These are phyloP conservation scores for Penicillium sp. DNA, from an alignment of 2,329 filamentous ascomycete species.

Conservation along the genomic window DNA sequence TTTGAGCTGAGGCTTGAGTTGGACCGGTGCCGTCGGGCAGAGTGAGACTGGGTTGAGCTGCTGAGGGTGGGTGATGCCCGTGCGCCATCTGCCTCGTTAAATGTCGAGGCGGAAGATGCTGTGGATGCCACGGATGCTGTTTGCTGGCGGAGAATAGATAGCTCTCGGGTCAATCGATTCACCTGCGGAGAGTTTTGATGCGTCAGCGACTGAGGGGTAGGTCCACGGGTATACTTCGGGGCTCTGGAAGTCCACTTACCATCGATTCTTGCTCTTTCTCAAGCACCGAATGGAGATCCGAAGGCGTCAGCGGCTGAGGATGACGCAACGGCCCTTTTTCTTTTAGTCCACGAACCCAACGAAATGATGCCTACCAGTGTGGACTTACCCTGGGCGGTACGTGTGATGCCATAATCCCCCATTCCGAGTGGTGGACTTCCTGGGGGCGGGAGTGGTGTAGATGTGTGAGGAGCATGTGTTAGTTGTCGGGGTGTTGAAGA, in stretches of 20 bases:
- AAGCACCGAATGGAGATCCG: conserved; percentile 82
- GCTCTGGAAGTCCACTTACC: conserved; percentile 52
- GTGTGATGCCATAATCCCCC: conserved; percentile 38
- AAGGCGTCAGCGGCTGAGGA: conserved; percentile 80
- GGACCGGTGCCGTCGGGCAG: conserved; percentile 56
- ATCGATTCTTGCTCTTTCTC: conserved; percentile 96
- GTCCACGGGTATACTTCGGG: neutral
- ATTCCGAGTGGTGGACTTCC: conserved; percentile 25
- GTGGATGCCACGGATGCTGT: conserved; percentile 63
- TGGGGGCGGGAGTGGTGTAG: conserved; percentile 13
- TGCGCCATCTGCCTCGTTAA: conserved; percentile 50
- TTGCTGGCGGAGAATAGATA: conserved; percentile 74
- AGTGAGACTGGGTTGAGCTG: conserved; percentile 52
- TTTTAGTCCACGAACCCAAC: neutral
- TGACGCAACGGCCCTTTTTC: conserved; percentile 73
- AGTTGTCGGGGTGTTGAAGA: conserved; percentile 45
- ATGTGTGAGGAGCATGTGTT: conserved; percentile 45
- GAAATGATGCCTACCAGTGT: neutral
- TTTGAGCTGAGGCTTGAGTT: conserved; percentile 53
- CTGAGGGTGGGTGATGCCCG: conserved; percentile 44
- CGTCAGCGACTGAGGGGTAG: neutral
- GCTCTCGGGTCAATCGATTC: conserved; percentile 87
- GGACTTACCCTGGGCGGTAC: conserved; percentile 42
- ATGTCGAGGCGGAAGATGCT: conserved; percentile 54
- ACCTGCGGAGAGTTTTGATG: conserved; percentile 55